Conservation (phyloP, 805 yeast genomes). For the Candida tallmaniae region DNA sequence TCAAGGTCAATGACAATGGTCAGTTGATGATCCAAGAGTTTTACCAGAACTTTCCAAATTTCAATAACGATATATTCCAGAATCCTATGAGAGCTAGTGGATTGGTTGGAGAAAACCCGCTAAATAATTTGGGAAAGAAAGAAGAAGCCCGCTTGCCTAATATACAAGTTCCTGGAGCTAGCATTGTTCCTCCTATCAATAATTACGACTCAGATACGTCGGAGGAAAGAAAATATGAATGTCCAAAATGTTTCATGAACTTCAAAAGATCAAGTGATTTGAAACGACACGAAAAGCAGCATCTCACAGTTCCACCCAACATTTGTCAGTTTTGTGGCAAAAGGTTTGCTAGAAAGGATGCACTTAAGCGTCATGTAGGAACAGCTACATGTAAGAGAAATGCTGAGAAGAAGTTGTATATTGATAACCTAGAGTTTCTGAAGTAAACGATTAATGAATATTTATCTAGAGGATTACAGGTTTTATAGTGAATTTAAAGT, state of each 20-base stretch:
- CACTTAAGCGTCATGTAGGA: constrained; percentile 68
- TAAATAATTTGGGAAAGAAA: constrained; percentile 5
- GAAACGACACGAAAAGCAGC: constrained; percentile 73
- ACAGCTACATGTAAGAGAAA: constrained; percentile 74
- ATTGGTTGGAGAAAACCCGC: constrained; percentile 10
- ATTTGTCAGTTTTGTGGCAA: constrained; percentile 74
- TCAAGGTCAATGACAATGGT: constrained; percentile 35
- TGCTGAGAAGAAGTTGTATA: constrained; percentile 46
- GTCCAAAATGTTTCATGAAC: constrained; percentile 56
- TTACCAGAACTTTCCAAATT: constrained; percentile 39
- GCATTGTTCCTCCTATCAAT: neutral
- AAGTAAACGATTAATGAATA: constrained; percentile 1
- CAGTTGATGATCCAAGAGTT: constrained; percentile 40
- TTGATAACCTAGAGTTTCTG: constrained; percentile 22
- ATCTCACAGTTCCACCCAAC: constrained; percentile 65
- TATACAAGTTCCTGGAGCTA: neutral
- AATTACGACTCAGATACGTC: neutral
- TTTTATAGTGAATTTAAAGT: too few relatives aligned
- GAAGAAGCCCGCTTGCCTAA: neutral
- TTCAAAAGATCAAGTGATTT: constrained; percentile 68
- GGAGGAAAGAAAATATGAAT: constrained; percentile 42
- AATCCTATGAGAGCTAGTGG: constrained; percentile 2
- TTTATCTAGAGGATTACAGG: too few relatives aligned
- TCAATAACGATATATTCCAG: constrained; percentile 36
- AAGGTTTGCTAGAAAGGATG: constrained; percentile 82